Evolutionary conservation across 345 rosid genomes (phyloP), one percentile per base, ranked within the genome.

Genomic region (Cardamine occulta): DNA sequence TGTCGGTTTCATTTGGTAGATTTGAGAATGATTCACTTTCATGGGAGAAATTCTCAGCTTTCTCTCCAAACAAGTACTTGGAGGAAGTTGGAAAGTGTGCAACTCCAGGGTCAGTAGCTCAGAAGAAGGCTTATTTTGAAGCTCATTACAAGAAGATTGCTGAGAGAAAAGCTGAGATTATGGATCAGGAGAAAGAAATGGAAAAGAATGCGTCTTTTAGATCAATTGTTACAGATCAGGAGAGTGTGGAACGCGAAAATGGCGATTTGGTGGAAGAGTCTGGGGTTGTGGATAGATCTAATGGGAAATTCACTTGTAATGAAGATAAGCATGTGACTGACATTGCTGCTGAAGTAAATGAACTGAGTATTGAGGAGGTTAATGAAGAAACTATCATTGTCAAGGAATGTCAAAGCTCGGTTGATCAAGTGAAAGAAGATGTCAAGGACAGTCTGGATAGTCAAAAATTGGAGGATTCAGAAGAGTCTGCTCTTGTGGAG

Each of bases 61-160:
- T 95, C 81, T 90, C 99, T 2, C 90, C 91, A 4, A 95, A 95
- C 65, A 95, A 92, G 89, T 92, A 95, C 83, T 66, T 92, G 85
- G 97, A 95, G 82, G 99, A 92, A 79, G 97, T 92, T 45, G 99
- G 87, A 70, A 95, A 90, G 83, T 95, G 90, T 82, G 97, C 97
- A 8, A 88, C 96, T 4, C 96, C 93, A 7, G 99, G 99, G n/a
- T 91, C 99, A 34, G 99, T 94, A 8, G 99, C 99, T 76, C 82
- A 86, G 77, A 95, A 95, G 77, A 89, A 83, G 60, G 97, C 99
- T 48, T 95, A 89, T 80, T 95, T 95, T 54, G 99, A 95, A 85
- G 97, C 96, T 51, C 99, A 92, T 82, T 90, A 92, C 87, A 92
- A 86, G 83, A 92, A 86, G 82, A 85, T 90, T 66, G 96, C 97